Base-by-base conservation (phyloP, 208 protist species). In the Balamuthia mandrillaris region DNA sequence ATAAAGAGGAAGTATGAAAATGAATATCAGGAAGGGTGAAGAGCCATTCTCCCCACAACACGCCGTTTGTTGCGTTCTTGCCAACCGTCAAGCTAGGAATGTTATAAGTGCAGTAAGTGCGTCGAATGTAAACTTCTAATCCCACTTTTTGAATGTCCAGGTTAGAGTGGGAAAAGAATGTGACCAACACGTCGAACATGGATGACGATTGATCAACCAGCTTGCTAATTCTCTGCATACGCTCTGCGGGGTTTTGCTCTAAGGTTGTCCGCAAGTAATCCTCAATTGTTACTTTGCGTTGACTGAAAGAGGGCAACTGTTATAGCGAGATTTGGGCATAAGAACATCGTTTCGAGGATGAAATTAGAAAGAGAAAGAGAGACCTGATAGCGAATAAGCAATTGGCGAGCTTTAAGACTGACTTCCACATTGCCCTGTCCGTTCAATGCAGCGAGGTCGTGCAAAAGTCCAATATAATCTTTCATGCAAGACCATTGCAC, bases 131-230 rank as follows among this genome's bases (percentile, higher is more conserved):
- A 10, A 84, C 77, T 66, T 84, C 77, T 31, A 84, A 41, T 54
- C 51, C 77, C 51, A 84, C 9, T 18, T 35, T 27, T 37, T 31
- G 56, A 45, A 84, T 27, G 18, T 84, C 58, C 16, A n/a, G 37
- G 29, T 84, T 54, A 24, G 31, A 45, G n/a, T 79, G 70, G 9
- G 24, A 37, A n/a, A 79, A 35, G 33, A 84, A 54, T n/a, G 65
- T 63, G 18, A 89, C 65, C 4, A 89, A 51, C n/a, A 89, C n/a
- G 79, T 89, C 87, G 29, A 51, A 63, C 1, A 89, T 44, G 31
- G 85, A 85, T 7, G 51, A 60, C 0, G 87, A 66, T n/a, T 89
- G 66, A 52, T 79, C 74, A 29, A 78, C 61, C 2, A 89, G 35
- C 4, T 10, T 61, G 2, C 7, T n/a, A 12, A 89, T 86, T 4